Conservation (phyloP, 495 filamentous ascomycete genomes). For the Penicillium angulare region DNA sequence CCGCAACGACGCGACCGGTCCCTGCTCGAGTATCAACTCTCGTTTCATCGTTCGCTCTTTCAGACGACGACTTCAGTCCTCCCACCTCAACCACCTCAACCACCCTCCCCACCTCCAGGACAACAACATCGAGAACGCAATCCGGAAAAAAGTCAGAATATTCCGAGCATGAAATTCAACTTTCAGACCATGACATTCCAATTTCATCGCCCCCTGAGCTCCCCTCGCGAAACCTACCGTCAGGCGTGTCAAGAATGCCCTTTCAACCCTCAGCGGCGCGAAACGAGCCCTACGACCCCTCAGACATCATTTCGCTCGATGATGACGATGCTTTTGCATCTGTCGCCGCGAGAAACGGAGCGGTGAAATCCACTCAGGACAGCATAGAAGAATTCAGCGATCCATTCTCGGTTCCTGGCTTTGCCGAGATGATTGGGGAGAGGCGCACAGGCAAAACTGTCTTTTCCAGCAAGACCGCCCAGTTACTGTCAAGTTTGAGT, state of each 20-base stretch:
- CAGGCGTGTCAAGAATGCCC: slow-evolving; percentile 1
- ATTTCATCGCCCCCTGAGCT: slow-evolving; percentile 46
- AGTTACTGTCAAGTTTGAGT: slow-evolving; percentile 34
- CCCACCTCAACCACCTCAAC: slow-evolving; percentile 23
- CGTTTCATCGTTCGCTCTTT: slow-evolving; percentile 31
- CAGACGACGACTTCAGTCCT: slow-evolving; percentile 33
- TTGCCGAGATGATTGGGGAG: slow-evolving; percentile 26
- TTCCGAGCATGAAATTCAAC: too few species aligned
- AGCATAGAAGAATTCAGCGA: slow-evolving; percentile 43
- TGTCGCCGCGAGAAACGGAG: slow-evolving; percentile 1
- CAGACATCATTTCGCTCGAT: slow-evolving; percentile 35
- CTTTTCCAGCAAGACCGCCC: slow-evolving; percentile 41
- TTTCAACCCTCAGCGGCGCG: background rate
- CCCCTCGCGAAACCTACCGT: slow-evolving; percentile 2
- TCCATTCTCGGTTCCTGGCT: slow-evolving; percentile 27
- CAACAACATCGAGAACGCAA: slow-evolving; percentile 29
- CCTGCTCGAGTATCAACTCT: slow-evolving; percentile 1
- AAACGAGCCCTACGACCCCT: background rate
- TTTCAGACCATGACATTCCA: slow-evolving; percentile 55
- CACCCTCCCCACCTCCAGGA: slow-evolving; percentile 13
- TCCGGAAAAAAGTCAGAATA: too few species aligned
- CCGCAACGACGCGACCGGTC: background rate
- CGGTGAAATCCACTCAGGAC: slow-evolving; percentile 13
- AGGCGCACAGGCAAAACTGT: slow-evolving; percentile 8
- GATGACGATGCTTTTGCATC: slow-evolving; percentile 31